Percentiles rank a stretch among this genome's conserved stretches.
Evolutionary conservation across 768 basidiomycete species (phyloP).

Genomic region (Mrakia gelida): DNA sequence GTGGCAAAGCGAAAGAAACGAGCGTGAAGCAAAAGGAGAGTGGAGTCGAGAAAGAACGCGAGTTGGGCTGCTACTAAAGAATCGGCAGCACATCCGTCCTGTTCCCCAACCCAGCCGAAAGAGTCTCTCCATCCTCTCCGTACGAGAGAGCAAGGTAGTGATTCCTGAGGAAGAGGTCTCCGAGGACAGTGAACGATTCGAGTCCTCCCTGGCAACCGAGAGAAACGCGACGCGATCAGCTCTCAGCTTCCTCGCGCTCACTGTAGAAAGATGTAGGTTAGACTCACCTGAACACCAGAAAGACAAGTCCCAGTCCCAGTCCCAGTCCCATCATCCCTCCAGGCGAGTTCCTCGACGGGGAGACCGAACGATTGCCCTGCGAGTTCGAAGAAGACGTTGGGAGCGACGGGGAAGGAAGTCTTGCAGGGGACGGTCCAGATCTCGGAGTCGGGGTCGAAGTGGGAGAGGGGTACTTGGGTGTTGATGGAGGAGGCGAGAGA

Average conservation of each 20-base stretch:
- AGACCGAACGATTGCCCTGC: conserved; percentile 23
- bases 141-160: conserved; percentile 37
- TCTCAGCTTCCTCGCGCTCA: not conserved
- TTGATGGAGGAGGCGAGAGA: conserved; percentile 23
- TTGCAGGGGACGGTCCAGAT: conserved; percentile 34
- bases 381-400: conserved; percentile 32
- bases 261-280: not conserved
- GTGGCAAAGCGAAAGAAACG: not conserved
- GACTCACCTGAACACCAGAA: conserved; percentile 7
- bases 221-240: conserved; percentile 8
- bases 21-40: too few species aligned
- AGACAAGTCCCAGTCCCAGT: conserved; percentile 5
- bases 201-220: conserved; percentile 35
- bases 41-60: not conserved
- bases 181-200: conserved; percentile 37
- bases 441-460: not conserved
- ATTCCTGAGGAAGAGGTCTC: conserved; percentile 41
- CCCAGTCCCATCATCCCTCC: conserved; percentile 14
- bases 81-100: not conserved
- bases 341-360: conserved; percentile 28
- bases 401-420: not conserved
- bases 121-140: conserved; percentile 21
- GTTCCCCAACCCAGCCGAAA: not conserved
- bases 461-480: conserved; percentile 12
- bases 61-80: not conserved